These are phyloP conservation scores for Aspergillus phoenicis DNA, from an alignment of 2,329 filamentous ascomycete genomes.

Conservation along the genomic window DNA sequence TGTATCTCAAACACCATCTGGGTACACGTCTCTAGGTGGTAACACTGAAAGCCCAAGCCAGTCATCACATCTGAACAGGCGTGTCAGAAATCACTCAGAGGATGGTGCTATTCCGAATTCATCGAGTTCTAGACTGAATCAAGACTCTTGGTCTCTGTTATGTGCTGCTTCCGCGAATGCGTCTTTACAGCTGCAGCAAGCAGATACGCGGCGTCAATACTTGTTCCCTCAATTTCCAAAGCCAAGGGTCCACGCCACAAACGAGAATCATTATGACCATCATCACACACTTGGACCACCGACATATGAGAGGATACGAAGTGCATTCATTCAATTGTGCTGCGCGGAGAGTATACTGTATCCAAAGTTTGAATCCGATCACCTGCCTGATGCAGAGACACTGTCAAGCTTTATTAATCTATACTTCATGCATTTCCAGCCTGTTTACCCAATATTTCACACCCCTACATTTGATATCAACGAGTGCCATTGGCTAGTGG, in stretches of 20 bases:
- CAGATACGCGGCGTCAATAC: constrained; percentile 20
- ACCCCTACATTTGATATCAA: constrained; percentile 40
- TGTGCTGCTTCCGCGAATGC: constrained; percentile 15
- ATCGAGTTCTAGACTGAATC: constrained; percentile 30
- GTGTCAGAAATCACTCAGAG: constrained; percentile 31
- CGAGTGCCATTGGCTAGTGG: constrained; percentile 43
- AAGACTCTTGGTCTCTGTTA: constrained; percentile 19
- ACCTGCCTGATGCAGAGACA: constrained; percentile 31
- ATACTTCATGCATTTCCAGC: constrained; percentile 45
- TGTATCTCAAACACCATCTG: constrained; percentile 24
- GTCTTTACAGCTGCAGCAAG: constrained; percentile 15
- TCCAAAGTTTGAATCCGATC: constrained; percentile 32
- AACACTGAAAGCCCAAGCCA: constrained; percentile 26
- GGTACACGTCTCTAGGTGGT: constrained; percentile 22
- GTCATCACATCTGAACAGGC: constrained; percentile 26
- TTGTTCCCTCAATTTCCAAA: constrained; percentile 29
- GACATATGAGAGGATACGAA: constrained; percentile 33
- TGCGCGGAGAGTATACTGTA: constrained; percentile 34
- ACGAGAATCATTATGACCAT: constrained; percentile 16
- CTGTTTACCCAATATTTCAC: constrained; percentile 46
- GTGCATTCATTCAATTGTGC: constrained; percentile 37
- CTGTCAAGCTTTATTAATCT: constrained; percentile 37
- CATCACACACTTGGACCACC: constrained; percentile 25
- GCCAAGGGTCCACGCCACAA: constrained; percentile 16
- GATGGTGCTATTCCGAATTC: constrained; percentile 30